phyloP scores from a whole-genome alignment of 2,329 filamentous ascomycete species.

The Raffaelea deltoideospora region DNA sequence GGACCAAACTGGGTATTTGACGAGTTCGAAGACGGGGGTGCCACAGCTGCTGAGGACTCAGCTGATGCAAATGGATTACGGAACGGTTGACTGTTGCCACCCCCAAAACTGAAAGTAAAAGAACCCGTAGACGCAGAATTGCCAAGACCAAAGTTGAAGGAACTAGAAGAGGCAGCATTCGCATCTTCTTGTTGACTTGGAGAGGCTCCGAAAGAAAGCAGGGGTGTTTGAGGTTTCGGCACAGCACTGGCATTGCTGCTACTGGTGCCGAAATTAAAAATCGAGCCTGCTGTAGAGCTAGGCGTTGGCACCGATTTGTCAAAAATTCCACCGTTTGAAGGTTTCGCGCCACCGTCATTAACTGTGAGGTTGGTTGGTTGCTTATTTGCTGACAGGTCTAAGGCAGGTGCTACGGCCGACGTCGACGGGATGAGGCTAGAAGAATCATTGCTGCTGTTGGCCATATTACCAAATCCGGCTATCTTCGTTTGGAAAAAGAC shows the following conservation, averaged over 20 bases:
- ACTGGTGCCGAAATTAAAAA: constrained; percentile 8
- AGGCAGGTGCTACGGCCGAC: too few species aligned
- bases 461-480: too few species aligned
- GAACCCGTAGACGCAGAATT: constrained; percentile 8
- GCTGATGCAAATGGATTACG: constrained; percentile 23
- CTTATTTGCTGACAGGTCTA: too few species aligned
- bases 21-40: constrained; percentile 2
- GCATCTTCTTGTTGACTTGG: constrained; percentile 2
- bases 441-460: too few species aligned
- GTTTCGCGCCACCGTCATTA: too few species aligned
- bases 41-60: constrained; percentile 21
- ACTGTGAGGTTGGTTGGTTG: too few species aligned
- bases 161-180: constrained; percentile 7
- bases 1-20: too few species aligned
- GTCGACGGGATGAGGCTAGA: too few species aligned
- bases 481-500: too few species aligned
- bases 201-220: constrained; percentile 6
- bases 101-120: constrained; percentile 24
- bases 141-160: not conserved
- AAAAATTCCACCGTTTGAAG: too few species aligned
- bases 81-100: constrained; percentile 16
- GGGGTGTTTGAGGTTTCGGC: not conserved
- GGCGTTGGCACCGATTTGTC: not conserved
- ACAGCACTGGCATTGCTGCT: not conserved
- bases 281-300: not conserved